Evolutionary conservation across 805 yeast genomes (phyloP).

Genomic region (Maudiozyma serrabonitensis): DNA sequence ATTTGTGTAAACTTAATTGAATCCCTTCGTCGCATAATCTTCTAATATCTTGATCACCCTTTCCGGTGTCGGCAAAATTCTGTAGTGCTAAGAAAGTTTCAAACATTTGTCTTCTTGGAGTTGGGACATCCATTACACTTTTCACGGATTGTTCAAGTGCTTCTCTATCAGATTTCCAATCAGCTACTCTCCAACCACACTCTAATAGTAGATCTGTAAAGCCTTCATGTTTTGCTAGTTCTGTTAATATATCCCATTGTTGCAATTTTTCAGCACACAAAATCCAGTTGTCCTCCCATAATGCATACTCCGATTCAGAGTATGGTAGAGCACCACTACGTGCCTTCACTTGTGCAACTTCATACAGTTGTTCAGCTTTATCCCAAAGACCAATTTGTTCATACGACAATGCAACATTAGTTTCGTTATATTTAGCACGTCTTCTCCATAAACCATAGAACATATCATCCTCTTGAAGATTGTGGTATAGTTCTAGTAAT

Average conservation of each 20-base stretch:
- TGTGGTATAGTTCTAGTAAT: slow-evolving; percentile 76
- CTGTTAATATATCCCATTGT: slow-evolving; percentile 96
- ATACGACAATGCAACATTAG: slow-evolving; percentile 83
- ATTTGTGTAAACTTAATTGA: slow-evolving; percentile 79
- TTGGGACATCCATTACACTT: slow-evolving; percentile 96
- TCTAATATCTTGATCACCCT: slow-evolving; percentile 74
- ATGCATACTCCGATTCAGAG: slow-evolving; percentile 85
- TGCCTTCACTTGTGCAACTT: slow-evolving; percentile 93
- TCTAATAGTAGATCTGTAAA: slow-evolving; percentile 91
- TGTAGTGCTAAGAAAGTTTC: slow-evolving; percentile 91
- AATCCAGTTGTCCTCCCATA: slow-evolving; percentile 99
- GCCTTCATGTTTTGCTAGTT: slow-evolving; percentile 94
- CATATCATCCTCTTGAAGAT: slow-evolving; percentile 89
- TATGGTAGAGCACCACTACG: slow-evolving; percentile 91
- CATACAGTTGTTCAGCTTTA: slow-evolving; percentile 86
- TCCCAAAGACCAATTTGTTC: slow-evolving; percentile 96
- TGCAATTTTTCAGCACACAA: slow-evolving; percentile 93
- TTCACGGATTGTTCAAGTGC: slow-evolving; percentile 90
- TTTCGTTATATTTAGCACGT: slow-evolving; percentile 87
- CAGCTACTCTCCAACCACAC: slow-evolving; percentile 99
- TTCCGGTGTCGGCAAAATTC: slow-evolving; percentile 85
- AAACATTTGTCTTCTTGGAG: slow-evolving; percentile 91
- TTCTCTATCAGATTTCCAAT: slow-evolving; percentile 92
- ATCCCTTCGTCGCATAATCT: slow-evolving; percentile 92
- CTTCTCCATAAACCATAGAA: slow-evolving; percentile 97